Percentiles rank a stretch among this genome's conserved stretches.
Evolutionary conservation across 2,329 filamentous ascomycete species (phyloP).

Genomic region (Monosporascus sp.): DNA sequence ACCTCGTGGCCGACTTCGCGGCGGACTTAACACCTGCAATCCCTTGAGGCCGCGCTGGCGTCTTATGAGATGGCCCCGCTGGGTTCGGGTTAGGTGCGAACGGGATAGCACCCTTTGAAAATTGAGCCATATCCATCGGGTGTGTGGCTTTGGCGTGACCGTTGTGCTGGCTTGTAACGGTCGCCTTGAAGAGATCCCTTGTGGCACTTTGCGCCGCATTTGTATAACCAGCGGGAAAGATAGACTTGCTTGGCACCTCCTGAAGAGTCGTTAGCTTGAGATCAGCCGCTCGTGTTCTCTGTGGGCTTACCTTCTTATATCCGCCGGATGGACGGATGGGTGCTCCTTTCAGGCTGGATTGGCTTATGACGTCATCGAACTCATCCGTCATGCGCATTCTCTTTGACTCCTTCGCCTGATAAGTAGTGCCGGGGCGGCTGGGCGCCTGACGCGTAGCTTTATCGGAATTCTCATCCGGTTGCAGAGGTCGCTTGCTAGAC

Average conservation of each 20-base stretch:
- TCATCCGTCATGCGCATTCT: slow-evolving; percentile 72
- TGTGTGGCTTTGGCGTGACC: slow-evolving; percentile 58
- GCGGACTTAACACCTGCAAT: slow-evolving; percentile 46
- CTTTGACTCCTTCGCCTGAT: slow-evolving; percentile 69
- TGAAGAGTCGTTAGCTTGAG: slow-evolving; percentile 34
- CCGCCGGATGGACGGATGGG: slow-evolving; percentile 75
- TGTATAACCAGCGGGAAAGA: slow-evolving; percentile 57
- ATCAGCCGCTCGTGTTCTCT: not conserved
- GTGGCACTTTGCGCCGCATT: slow-evolving; percentile 49
- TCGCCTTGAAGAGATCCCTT: slow-evolving; percentile 59
- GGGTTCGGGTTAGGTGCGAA: slow-evolving; percentile 69
- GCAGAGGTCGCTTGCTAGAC: slow-evolving; percentile 67
- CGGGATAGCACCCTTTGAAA: slow-evolving; percentile 82
- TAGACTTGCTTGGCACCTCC: slow-evolving; percentile 56
- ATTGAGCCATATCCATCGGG: slow-evolving; percentile 78
- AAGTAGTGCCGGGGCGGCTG: slow-evolving; percentile 51
- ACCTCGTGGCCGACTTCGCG: slow-evolving; percentile 55
- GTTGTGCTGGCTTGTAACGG: slow-evolving; percentile 61
- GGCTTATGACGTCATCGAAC: slow-evolving; percentile 57
- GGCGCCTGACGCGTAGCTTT: slow-evolving; percentile 40
- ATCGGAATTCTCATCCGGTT: slow-evolving; percentile 57
- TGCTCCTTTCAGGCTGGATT: slow-evolving; percentile 69
- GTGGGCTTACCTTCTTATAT: slow-evolving; percentile 57
- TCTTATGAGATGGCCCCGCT: slow-evolving; percentile 57
- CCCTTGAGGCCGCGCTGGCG: slow-evolving; percentile 54